These are phyloP conservation scores for Cercospora beticola DNA, from an alignment of 2,329 filamentous ascomycete genomes.

Conservation along the genomic window DNA sequence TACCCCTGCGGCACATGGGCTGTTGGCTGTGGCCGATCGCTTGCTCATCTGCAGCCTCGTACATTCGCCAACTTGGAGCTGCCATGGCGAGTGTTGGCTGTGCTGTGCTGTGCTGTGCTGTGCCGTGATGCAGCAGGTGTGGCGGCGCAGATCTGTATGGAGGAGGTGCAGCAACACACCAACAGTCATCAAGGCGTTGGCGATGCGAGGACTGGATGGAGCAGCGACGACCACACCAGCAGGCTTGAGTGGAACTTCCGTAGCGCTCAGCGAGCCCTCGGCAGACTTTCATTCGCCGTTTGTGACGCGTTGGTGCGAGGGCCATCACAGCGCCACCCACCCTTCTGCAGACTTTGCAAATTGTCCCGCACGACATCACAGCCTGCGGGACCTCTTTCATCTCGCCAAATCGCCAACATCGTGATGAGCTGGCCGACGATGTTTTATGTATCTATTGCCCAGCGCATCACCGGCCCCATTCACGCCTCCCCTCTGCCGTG, in stretches of 20 bases:
- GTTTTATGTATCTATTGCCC: background rate
- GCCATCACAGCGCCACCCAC: constrained; percentile 13
- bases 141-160: background rate
- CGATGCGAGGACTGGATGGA: background rate
- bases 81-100: background rate
- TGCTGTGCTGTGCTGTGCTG: background rate
- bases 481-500: background rate
- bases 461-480: background rate
- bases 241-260: background rate
- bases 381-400: background rate
- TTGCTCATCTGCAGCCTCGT: background rate
- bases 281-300: background rate
- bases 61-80: background rate
- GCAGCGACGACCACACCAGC: background rate
- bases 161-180: background rate
- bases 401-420: background rate
- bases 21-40: background rate
- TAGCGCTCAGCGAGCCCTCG: background rate
- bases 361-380: background rate
- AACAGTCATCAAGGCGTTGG: background rate
- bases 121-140: background rate
- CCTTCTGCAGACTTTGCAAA: background rate
- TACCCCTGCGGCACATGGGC: background rate
- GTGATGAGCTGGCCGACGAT: background rate
- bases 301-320: background rate